Percentiles rank a stretch among this genome's conserved stretches.
Evolutionary conservation across 2,329 filamentous ascomycete species (phyloP).

Genomic region (Metarhizium anisopliae): DNA sequence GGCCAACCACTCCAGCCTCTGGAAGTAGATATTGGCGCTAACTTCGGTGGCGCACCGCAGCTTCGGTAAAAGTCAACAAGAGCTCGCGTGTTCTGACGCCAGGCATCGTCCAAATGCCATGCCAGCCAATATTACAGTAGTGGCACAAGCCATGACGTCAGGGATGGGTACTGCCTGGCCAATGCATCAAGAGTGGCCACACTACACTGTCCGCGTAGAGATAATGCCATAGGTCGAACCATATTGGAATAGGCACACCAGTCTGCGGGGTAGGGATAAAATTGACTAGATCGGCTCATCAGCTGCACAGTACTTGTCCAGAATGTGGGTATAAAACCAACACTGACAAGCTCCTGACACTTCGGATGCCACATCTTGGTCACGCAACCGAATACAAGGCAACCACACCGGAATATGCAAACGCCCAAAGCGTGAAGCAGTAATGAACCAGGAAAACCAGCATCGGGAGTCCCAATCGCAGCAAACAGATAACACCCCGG

Average conservation of each 20-base stretch:
- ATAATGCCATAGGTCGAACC: not conserved
- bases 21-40: too few species aligned
- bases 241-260: not conserved
- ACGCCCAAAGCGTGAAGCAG: not conserved
- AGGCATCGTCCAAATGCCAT: too few species aligned
- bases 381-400: not conserved
- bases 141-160: not conserved
- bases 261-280: not conserved
- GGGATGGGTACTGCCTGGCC: not conserved
- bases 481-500: constrained; percentile 11
- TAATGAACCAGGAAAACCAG: not conserved
- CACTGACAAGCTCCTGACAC: not conserved
- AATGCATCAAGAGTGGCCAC: not conserved
- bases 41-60: too few species aligned
- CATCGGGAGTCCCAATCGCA: constrained; percentile 11
- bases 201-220: not conserved
- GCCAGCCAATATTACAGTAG: not conserved
- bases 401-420: not conserved
- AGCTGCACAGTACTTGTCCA: not conserved
- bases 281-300: not conserved
- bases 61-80: too few species aligned
- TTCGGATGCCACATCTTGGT: not conserved
- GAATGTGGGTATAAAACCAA: not conserved
- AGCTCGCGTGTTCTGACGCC: too few species aligned
- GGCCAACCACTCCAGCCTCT: too few species aligned